phyloP scores from a whole-genome alignment of 495 filamentous ascomycete species.

The Parathielavia hyrcaniae region DNA sequence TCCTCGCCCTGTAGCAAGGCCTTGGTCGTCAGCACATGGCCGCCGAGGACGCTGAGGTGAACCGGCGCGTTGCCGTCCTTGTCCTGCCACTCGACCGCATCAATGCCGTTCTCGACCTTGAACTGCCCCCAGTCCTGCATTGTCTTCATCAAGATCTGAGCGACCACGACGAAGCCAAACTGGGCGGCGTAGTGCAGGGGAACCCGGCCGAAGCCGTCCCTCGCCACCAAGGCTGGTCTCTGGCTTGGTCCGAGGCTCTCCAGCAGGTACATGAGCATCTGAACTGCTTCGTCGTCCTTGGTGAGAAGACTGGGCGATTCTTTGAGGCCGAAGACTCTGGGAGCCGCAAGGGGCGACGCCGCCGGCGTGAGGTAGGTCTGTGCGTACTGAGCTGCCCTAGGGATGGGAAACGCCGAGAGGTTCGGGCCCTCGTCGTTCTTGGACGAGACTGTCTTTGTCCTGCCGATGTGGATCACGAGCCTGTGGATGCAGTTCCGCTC shows the following conservation, averaged over 20 bases:
- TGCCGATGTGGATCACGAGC: slow-evolving; percentile 81
- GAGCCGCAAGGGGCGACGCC: slow-evolving; percentile 53
- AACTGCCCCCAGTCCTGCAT: slow-evolving; percentile 88
- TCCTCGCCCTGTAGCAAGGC: slow-evolving; percentile 73
- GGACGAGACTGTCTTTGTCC: slow-evolving; percentile 59
- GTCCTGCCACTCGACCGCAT: slow-evolving; percentile 82
- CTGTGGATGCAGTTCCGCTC: slow-evolving; percentile 89
- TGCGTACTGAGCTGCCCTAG: slow-evolving; percentile 59
- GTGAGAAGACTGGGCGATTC: slow-evolving; percentile 52
- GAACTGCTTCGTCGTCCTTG: slow-evolving; percentile 66
- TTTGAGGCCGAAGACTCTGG: slow-evolving; percentile 36
- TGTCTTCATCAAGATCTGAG: slow-evolving; percentile 76
- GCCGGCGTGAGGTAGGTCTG: slow-evolving; percentile 58
- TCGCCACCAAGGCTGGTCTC: slow-evolving; percentile 56
- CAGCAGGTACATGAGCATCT: slow-evolving; percentile 67
- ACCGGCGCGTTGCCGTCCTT: slow-evolving; percentile 85
- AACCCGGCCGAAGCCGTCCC: slow-evolving; percentile 74
- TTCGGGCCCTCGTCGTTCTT: slow-evolving; percentile 42
- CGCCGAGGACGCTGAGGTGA: slow-evolving; percentile 86
- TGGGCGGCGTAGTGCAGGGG: slow-evolving; percentile 94
- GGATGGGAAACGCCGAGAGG: slow-evolving; percentile 39
- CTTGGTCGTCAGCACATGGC: slow-evolving; percentile 78
- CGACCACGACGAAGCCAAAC: slow-evolving; percentile 84
- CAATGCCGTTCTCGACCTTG: slow-evolving; percentile 74
- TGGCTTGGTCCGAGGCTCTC: slow-evolving; percentile 64